phyloP scores from a whole-genome alignment of 2,329 filamentous ascomycete genomes.

The Penicillium capsulatum region DNA sequence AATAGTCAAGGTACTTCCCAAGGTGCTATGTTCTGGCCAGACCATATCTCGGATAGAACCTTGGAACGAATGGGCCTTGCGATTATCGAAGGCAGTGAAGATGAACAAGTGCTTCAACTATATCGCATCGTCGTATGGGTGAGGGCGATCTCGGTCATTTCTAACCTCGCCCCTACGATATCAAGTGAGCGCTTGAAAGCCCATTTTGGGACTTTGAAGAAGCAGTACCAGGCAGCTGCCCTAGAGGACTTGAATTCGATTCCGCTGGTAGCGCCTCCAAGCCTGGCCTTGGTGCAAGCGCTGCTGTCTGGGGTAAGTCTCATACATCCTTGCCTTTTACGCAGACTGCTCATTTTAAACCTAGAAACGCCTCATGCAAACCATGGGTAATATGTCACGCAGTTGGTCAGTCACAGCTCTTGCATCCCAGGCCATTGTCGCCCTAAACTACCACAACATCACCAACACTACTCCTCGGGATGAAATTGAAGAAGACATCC shows the following conservation, averaged over 20 bases:
- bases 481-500: conserved; percentile 19
- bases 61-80: conserved; percentile 23
- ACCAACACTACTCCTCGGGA: conserved; percentile 12
- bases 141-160: conserved; percentile 20
- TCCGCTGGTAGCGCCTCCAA: conserved; percentile 17
- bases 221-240: conserved; percentile 18
- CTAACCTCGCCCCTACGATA: conserved; percentile 16
- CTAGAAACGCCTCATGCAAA: conserved; percentile 21
- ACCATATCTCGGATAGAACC: conserved; percentile 20
- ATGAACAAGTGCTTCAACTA: conserved; percentile 16
- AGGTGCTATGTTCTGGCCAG: conserved; percentile 19
- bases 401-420: conserved; percentile 21
- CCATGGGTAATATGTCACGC: conserved; percentile 21
- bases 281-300: conserved; percentile 19
- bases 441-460: conserved; percentile 25
- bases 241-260: conserved; percentile 18
- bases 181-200: conserved; percentile 14
- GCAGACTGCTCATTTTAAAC: conserved; percentile 1
- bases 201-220: conserved; percentile 20
- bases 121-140: conserved; percentile 21
- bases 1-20: conserved; percentile 20
- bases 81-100: conserved; percentile 20
- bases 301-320: conserved; percentile 20
- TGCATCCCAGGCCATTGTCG: conserved; percentile 18
- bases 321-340: not conserved